Evolutionary conservation across 805 yeast species (phyloP).

Genomic region (Nakazawaea holstii): DNA sequence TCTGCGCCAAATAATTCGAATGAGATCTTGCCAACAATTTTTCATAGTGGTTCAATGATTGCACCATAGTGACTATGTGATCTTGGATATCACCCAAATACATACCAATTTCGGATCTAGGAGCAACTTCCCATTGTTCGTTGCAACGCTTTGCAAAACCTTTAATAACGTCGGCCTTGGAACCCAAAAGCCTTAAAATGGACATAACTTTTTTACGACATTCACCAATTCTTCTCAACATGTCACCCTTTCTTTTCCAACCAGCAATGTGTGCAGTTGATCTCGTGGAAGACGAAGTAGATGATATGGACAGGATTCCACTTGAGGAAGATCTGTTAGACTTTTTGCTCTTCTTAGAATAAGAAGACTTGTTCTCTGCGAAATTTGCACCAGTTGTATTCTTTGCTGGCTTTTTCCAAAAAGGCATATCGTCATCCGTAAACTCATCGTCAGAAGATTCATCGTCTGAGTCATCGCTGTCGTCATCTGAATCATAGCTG

Average conservation of each 20-base stretch:
- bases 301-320: constrained; percentile 15
- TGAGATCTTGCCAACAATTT: constrained; percentile 92
- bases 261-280: constrained; percentile 44
- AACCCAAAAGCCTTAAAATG: constrained; percentile 73
- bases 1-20: constrained; percentile 92
- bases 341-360: constrained; percentile 14
- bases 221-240: constrained; percentile 92
- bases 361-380: constrained; percentile 17
- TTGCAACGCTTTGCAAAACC: constrained; percentile 90
- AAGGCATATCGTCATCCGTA: constrained; percentile 23
- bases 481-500: constrained; percentile 46
- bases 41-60: constrained; percentile 89
- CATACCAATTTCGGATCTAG: constrained; percentile 85
- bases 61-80: constrained; percentile 96
- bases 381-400: constrained; percentile 18
- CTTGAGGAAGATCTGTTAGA: constrained; percentile 16
- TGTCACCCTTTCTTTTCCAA: constrained; percentile 92
- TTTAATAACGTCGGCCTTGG: constrained; percentile 96
- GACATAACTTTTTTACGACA: constrained; percentile 94
- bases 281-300: constrained; percentile 25
- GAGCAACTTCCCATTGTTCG: constrained; percentile 77
- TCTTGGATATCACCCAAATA: constrained; percentile 97
- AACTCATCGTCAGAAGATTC: constrained; percentile 25
- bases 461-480: constrained; percentile 31
- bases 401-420: constrained; percentile 22